Base-by-base conservation (phyloP, 352 stramenopile genomes). In the Phytophthora cryptogea region DNA sequence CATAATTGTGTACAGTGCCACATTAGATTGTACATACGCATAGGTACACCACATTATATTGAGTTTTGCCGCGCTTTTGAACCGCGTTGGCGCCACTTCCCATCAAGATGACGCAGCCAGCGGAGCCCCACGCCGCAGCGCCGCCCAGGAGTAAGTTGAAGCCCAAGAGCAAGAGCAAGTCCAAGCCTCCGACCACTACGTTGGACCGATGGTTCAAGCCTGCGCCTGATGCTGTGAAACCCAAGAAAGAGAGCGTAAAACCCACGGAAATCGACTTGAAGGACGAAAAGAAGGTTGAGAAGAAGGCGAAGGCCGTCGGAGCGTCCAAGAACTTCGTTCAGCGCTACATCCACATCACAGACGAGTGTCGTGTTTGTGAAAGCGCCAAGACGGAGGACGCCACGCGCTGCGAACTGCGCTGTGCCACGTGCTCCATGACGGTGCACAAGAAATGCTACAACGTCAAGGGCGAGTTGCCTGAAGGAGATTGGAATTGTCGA, bases 401-500 rank as follows among this genome's bases (percentile, higher is more conserved):
- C 9, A 68, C 61, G 49, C 67, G 82, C 9, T 91, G 82, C 28
- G 79, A 89, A 49, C 50, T 86, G 55, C 80, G 81, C 54, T 91
- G 82, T 33, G 56, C 68, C 16, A 70, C 60, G n/a, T 90, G 76
- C 61, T 73, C 80, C 26, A 84, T 89, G 76, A 89, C 78, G 11
- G 74, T 89, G 37, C 78, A 92, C 68, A 88, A 83, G 64, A 87
- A 75, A 37, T 89, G 80, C 61, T 92, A 90, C 28, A 68, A 52
- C 8, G 68, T 85, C 14, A 74, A 84, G 26, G 69, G 58, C 8
- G 70, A 83, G 13, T 16, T 76, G 5, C 61, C 68, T 1, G 66
- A 83, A 8, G 44, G 59, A 16, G 65, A 88, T 23, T 92, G 78
- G 83, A 49, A 71, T 20, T 90, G 83, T 44, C 69, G 78, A 5